Evolutionary conservation across 2,329 filamentous ascomycete genomes (phyloP), one percentile per base, ranked within the genome.

Genomic region (Aschersonia sp.): DNA sequence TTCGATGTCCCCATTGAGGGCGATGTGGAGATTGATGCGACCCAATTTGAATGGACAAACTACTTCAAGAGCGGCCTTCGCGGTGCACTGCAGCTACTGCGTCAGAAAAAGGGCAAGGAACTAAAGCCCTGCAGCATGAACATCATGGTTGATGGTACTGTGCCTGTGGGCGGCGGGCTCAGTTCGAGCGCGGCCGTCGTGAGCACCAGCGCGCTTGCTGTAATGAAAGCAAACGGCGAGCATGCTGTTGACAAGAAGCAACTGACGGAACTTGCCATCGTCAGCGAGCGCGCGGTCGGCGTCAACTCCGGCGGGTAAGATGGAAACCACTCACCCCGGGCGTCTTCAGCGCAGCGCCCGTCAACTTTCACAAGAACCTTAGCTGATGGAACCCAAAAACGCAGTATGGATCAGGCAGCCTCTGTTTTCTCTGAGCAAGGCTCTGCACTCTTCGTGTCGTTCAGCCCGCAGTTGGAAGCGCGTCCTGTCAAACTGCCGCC

Each of bases 111-210:
- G 32, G 76, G 77, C 35, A 68, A 71, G 8, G 67, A 66, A 44
- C 84, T 87, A 59, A 72, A 71, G 42, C 83, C 87, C 2, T 55
- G 53, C 48, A 84, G 84, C 57, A 87, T 98, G 82, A 80, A 94
- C 55, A 77, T 97, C 46, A 70, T 97, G 47, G 83, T 95, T 62
- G 86, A 97, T 64, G 92, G 92, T 32, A 90, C 82, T 30, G 89
- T 98, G 2, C 92, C 92, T 2, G 84, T 86, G 2, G 92, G 92
- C 47, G 90, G 89, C 57, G 92, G 92, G 40, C 73, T 98, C 47
- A 94, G 87, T 51, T 95, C 88, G 56, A 95, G 87, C 62, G 92
- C 92, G 4, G 90, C 92, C 1, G 90, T 98, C 56, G 87, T 94
- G 29, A 95, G 84, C 62, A 82, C 92, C 11, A 92, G 85, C 58